Evolutionary conservation across 805 yeast species (phyloP), one percentile per base, ranked within the genome.

Genomic region (Middelhovenomyces tepae): DNA sequence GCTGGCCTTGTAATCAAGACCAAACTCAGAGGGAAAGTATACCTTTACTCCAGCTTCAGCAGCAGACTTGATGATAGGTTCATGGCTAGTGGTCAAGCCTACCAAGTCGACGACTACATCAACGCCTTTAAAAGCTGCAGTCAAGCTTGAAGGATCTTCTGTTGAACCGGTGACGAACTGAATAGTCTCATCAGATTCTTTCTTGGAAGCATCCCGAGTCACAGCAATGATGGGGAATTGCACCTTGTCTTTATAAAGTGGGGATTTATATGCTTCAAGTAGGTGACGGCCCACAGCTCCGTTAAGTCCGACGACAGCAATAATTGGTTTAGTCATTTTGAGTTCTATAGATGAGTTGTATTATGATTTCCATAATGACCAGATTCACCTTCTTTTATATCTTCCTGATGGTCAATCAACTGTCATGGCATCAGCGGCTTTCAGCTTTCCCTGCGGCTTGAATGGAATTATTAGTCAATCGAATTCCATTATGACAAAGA

Each of bases 1-100:
- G 15, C 27, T 22, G 17, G 22, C 20, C 23, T 35, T 31, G 28
- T 37, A 31, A 34, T 72, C 73, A 15, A 60, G 45, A 25, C 83
- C 85, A 44, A 69, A 76, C 45, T 74, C 80, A 2, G 78, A 67
- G 21, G 80, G 78, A 42, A 74, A 65, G 56, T 63, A 75, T 20
- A 72, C 47, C 47, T 67, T 66, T 31, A 73, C 71, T 10, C 43
- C 42, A 41, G 67, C 65, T 32, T 59, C 61, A 19, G 47, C 53
- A 7, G 50, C 48, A 2, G 65, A 65, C 5, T 67, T 63, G 31
- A 67, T 70, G 21, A 65, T 37, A 1, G 43, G 54, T 19, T 54
- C 63, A 13, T 47, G 31, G 11, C 45, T 47, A 5, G 67, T 60
- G 19, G 42, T 43, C 8, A 51, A 37, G n/a, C 60, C 52, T 26